Conservation (phyloP, 768 basidiomycete genomes). For the Chiua virens region DNA sequence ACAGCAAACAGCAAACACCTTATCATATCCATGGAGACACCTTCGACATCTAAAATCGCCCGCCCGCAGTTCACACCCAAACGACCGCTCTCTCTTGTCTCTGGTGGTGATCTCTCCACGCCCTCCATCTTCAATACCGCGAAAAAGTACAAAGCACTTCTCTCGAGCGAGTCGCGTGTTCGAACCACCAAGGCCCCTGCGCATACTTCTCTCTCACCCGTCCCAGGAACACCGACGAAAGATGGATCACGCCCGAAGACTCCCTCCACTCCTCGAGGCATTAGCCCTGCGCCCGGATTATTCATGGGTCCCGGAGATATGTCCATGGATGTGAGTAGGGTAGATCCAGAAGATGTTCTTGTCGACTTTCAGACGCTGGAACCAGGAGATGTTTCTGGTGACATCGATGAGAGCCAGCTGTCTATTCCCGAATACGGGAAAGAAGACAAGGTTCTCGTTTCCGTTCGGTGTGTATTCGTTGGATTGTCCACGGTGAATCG, state of each 20-base stretch:
- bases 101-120: conserved; percentile 36
- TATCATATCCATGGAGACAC: conserved; percentile 11
- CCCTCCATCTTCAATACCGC: conserved; percentile 41
- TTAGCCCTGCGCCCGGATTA: conserved; percentile 43
- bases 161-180: conserved; percentile 46
- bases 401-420: conserved; percentile 58
- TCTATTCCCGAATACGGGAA: conserved; percentile 56
- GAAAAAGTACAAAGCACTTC: conserved; percentile 68
- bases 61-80: conserved; percentile 58
- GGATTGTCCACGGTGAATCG: neutral
- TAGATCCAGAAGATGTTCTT: conserved; percentile 74
- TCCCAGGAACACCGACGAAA: conserved; percentile 55
- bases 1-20: conserved; percentile 6
- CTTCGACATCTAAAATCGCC: conserved; percentile 37
- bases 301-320: conserved; percentile 52
- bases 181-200: conserved; percentile 31
- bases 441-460: conserved; percentile 85
- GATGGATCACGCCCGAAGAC: conserved; percentile 49
- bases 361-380: conserved; percentile 77
- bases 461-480: conserved; percentile 55
- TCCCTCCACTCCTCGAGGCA: conserved; percentile 52
- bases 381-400: conserved; percentile 63
- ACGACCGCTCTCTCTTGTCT: conserved; percentile 41
- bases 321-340: conserved; percentile 68
- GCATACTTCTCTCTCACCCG: conserved; percentile 38